Conservation (phyloP, 164 flowering plant genomes). For the Sedum album region DNA sequence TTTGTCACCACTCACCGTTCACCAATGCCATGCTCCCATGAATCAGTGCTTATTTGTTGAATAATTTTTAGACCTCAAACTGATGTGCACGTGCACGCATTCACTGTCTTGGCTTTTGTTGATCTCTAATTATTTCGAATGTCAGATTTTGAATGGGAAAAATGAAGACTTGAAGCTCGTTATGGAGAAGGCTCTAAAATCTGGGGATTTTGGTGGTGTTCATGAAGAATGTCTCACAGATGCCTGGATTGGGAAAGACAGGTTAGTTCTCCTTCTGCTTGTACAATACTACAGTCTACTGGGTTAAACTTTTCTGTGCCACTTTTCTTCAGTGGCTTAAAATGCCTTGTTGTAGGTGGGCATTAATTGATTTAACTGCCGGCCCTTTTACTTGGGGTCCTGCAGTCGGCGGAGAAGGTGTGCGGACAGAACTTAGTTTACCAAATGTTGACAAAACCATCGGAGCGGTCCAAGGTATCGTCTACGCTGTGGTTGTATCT, state of each 20-base stretch:
- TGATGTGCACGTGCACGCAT: background rate
- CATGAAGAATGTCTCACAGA: conserved; percentile 91
- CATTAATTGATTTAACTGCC: conserved; percentile 89
- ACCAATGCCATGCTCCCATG: background rate
- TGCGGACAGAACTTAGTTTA: conserved; percentile 77
- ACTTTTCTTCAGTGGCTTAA: conserved; percentile 2
- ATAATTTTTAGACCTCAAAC: background rate
- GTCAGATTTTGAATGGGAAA: conserved; percentile 63
- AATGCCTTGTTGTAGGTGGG: conserved; percentile 60
- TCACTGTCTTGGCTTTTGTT: background rate
- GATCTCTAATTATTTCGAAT: conserved; percentile 7
- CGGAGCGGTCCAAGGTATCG: conserved; percentile 80
- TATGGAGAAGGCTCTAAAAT: conserved; percentile 52
- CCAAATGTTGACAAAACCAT: conserved; percentile 88
- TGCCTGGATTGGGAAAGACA: conserved; percentile 83
- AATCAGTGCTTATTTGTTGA: background rate
- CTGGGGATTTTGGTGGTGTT: conserved; percentile 60
- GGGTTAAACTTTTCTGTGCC: background rate
- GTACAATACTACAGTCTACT: background rate
- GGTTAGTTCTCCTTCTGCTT: conserved; percentile 33
- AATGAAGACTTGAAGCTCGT: conserved; percentile 61
- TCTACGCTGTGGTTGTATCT: background rate
- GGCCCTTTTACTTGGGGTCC: conserved; percentile 99
- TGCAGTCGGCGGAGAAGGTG: conserved; percentile 99
- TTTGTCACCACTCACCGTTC: too few species aligned